Base-by-base conservation (phyloP, 768 basidiomycete species). In the Daedalea quercina region DNA sequence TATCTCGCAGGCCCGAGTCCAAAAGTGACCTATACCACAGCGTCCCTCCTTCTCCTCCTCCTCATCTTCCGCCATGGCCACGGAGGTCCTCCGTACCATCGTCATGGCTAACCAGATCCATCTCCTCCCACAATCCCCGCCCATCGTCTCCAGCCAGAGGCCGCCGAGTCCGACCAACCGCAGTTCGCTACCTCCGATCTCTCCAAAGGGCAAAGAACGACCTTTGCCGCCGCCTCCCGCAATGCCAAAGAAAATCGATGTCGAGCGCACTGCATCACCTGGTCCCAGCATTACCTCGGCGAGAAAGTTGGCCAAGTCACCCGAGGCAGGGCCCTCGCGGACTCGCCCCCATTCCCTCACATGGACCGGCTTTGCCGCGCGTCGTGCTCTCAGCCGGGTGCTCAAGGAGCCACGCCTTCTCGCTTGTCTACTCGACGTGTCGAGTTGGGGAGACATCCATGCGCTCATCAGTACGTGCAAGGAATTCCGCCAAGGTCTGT, bases 371-470 rank as follows among this genome's bases (percentile, higher is more conserved):
- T 40, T 51, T 9, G n/a, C 55, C 25, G 52, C 61, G 47, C 60
- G 56, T 22, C 51, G 55, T 17, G 54, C 67, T 20, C 56, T 67
- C 47, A 52, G 61, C 20, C 49, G 57, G 12, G 54, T 69, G 0
- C 63, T 76, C 2, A 63, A 63, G 22, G 60, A 71, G 7, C 73
- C 75, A 9, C 57, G 59, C 1, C 54, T 75, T 19, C 63, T 79
- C 19, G 49, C 60, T 19, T 44, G 50, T 11, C 47, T 79, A 3
- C 61, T 77, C 40, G 58, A 33, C 23, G 60, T 58, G 28, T 22
- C 66, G 2, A n/a, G 56, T 17, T 78, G 75, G 72, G 54, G 51
- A 25, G 74, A 76, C 60, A 70, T 79, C 54, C 65, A 68, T 41
- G 63, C 71, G 19, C 64, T 79, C 50, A 62, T 67, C 22, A 61